These are phyloP conservation scores for Tausonia pullulans DNA, from an alignment of 1,284 basidiomycete species.

Conservation along the genomic window DNA sequence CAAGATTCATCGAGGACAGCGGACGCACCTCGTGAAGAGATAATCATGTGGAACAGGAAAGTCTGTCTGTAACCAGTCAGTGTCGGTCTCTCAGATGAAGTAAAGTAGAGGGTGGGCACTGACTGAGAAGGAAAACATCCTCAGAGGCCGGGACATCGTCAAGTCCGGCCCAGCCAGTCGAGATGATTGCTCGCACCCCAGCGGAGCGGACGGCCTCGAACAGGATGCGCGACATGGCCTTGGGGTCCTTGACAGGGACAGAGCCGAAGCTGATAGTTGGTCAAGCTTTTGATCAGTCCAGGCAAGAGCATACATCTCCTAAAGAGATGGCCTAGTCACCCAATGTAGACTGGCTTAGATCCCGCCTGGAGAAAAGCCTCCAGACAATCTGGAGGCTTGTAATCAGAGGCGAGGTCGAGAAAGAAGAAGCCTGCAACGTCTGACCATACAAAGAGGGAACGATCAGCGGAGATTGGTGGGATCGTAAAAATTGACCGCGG, in stretches of 20 bases:
- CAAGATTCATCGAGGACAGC: not conserved
- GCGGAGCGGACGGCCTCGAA: conserved; percentile 46
- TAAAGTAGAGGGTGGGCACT: not conserved
- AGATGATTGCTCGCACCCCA: conserved; percentile 48
- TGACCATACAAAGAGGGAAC: conserved; percentile 20
- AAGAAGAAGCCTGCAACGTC: conserved; percentile 57
- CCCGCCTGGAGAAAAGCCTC: conserved; percentile 43
- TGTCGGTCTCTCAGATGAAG: not conserved
- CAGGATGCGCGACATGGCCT: conserved; percentile 48
- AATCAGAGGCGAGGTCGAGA: conserved; percentile 43
- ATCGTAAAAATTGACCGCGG: not conserved
- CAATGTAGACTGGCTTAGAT: conserved; percentile 50
- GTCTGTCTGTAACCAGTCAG: not conserved
- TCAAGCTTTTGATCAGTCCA: not conserved
- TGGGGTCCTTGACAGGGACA: conserved; percentile 50
- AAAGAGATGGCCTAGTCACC: conserved; percentile 30
- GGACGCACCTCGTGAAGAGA: conserved; percentile 42
- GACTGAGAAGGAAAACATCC: conserved; percentile 46
- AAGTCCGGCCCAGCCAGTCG: conserved; percentile 53
- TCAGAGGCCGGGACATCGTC: conserved; percentile 42
- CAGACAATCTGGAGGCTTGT: conserved; percentile 42
- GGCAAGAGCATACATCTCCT: not conserved
- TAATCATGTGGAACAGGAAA: conserved; percentile 52
- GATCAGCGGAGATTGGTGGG: not conserved
- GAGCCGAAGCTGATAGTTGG: conserved; percentile 46